A percentile compares a stretch with the other conserved stretches of the same genome.
These are phyloP conservation scores for Aspergillus heteromorphus DNA, from an alignment of 495 filamentous ascomycete species.

Conservation along the genomic window DNA sequence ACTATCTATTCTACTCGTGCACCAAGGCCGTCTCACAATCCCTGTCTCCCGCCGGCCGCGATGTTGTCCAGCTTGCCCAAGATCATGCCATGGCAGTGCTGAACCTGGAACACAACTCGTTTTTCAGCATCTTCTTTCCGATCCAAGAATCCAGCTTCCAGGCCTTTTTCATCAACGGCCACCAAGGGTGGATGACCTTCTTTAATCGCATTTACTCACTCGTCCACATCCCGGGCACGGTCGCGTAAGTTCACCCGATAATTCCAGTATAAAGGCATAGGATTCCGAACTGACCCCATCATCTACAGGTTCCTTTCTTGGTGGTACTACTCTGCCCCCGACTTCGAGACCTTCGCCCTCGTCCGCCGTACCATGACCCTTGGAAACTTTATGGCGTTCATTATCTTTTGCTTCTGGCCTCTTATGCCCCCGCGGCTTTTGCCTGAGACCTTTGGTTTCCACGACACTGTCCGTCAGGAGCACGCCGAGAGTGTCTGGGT, in stretches of 20 bases:
- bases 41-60: slow-evolving; percentile 32
- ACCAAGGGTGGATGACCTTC: slow-evolving; percentile 49
- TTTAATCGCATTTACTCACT: slow-evolving; percentile 60
- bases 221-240: slow-evolving; percentile 63
- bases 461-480: slow-evolving; percentile 58
- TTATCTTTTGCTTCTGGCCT: slow-evolving; percentile 57
- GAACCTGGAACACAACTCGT: slow-evolving; percentile 53
- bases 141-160: slow-evolving; percentile 52
- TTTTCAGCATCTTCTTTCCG: slow-evolving; percentile 50
- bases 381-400: slow-evolving; percentile 56
- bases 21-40: slow-evolving; percentile 55
- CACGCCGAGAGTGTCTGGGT: slow-evolving; percentile 58
- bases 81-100: slow-evolving; percentile 57
- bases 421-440: slow-evolving; percentile 62
- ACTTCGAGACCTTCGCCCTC: slow-evolving; percentile 48
- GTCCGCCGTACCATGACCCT: slow-evolving; percentile 60
- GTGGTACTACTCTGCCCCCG: slow-evolving; percentile 59
- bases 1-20: slow-evolving; percentile 58
- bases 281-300: neutral
- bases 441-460: slow-evolving; percentile 54
- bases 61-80: slow-evolving; percentile 63
- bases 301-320: slow-evolving; percentile 53
- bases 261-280: neutral
- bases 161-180: slow-evolving; percentile 53
- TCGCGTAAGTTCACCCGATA: slow-evolving; percentile 43